Evolutionary conservation across 768 basidiomycete genomes (phyloP), one percentile per base, ranked within the genome.

Genomic region (Heimioporus sp.): DNA sequence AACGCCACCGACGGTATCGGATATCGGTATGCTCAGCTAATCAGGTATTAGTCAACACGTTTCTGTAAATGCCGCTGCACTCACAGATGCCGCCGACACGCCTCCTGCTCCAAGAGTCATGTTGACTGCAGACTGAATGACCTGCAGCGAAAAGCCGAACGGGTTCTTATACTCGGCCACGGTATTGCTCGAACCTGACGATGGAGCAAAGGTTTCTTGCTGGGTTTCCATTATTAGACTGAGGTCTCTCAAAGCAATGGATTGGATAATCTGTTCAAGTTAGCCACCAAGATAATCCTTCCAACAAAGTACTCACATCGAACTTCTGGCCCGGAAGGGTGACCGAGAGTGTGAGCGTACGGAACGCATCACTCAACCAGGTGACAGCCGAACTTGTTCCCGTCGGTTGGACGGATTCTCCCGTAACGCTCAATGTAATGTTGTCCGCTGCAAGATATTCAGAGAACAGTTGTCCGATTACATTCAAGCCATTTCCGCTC

Each of bases 101-200:
- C 83, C 82, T 19, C 72, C 71, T 6, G 68, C 68, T 16, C 68
- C 72, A 42, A 90, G 66, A 43, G 73, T 73, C 55, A 89, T 78
- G 20, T 77, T 75, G 59, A 87, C 75, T 1, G 76, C 74, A 2
- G 81, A 71, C 55, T 79, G 73, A 11, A 82, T 65, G 20, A 86
- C 83, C 59, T 87, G 85, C 48, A 89, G 64, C 11, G 82, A 80
- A 69, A 90, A 90, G 4, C 87, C 87, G 63, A 89, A 89, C 1
- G 87, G 87, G 66, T 88, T 90, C 66, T 79, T 80, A 65, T 85
- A 86, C 55, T 74, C 69, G 15, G 81, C 83, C 4, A 82, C 48
- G 0, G 82, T 82, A 46, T 72, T 66, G 37, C 76, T 67, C 5
- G 84, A 87, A 55, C 80, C 78, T 0, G 85, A 71, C n/a, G 77